These are phyloP conservation scores for Striga hermonthica DNA, from an alignment of 305 asterid genomes.

Conservation along the genomic window DNA sequence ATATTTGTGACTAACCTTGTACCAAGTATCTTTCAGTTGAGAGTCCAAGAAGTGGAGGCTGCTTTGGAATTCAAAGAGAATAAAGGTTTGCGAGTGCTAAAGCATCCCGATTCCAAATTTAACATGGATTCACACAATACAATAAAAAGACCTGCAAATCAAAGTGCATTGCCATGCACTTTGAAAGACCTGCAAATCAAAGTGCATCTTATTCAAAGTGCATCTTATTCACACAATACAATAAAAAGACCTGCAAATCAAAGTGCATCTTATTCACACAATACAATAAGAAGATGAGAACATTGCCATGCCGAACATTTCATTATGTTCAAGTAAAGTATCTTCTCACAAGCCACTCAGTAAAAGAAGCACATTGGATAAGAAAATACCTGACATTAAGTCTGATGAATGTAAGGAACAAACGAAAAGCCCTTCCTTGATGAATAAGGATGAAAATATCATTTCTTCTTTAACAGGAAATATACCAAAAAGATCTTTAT, in stretches of 20 bases:
- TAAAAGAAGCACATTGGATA: slow-evolving; percentile 30
- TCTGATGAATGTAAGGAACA: slow-evolving; percentile 32
- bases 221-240: slow-evolving; percentile 36
- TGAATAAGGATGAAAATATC: slow-evolving; percentile 31
- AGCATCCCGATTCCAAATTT: slow-evolving; percentile 35
- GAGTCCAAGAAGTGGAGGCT: slow-evolving; percentile 65
- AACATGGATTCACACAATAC: slow-evolving; percentile 34
- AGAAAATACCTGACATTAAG: slow-evolving; percentile 22
- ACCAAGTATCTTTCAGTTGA: slow-evolving; percentile 44
- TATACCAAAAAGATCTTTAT: too few relatives aligned
- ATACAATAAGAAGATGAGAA: too few relatives aligned
- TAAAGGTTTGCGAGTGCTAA: slow-evolving; percentile 60
- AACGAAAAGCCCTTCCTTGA: slow-evolving; percentile 31
- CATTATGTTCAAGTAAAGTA: slow-evolving; percentile 33
- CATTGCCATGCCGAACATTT: not conserved
- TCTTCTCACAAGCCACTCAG: slow-evolving; percentile 30
- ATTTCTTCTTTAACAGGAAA: too few relatives aligned
- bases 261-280: too few relatives aligned
- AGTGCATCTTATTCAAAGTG: too few relatives aligned
- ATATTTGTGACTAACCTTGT: slow-evolving; percentile 28
- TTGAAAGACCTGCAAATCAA: slow-evolving; percentile 31
- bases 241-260: slow-evolving; percentile 36
- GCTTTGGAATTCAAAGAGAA: slow-evolving; percentile 63
- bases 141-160: slow-evolving; percentile 36
- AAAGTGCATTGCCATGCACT: slow-evolving; percentile 22